Percentiles rank a stretch among this genome's conserved stretches.
Evolutionary conservation across 257 asterid genomes (phyloP).

Genomic region (Cordia subcordata): DNA sequence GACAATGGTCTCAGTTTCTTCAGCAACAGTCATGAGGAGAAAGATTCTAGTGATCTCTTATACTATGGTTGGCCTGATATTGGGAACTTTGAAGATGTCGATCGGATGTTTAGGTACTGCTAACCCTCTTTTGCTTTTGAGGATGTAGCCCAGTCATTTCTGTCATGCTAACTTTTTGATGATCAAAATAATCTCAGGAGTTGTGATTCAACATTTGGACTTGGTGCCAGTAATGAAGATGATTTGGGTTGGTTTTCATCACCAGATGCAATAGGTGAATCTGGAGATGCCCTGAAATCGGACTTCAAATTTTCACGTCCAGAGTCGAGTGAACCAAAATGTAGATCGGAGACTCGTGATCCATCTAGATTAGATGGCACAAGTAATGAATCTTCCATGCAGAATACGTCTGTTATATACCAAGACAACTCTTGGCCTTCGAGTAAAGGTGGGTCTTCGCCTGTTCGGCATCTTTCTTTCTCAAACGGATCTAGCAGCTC

Average conservation of each 20-base stretch:
- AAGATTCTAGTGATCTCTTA: conserved; percentile 56
- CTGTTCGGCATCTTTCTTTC: conserved; percentile 29
- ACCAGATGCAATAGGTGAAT: conserved; percentile 48
- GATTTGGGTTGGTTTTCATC: conserved; percentile 68
- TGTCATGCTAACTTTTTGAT: background rate
- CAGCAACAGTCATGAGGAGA: conserved; percentile 41
- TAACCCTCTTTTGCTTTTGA: conserved; percentile 11
- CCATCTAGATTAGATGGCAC: conserved; percentile 25
- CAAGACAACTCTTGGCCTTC: conserved; percentile 38
- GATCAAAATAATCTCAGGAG: conserved; percentile 36
- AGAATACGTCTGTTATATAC: conserved; percentile 25
- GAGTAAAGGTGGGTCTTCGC: conserved; percentile 34
- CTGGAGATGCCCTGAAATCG: conserved; percentile 35
- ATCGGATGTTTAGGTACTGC: conserved; percentile 65
- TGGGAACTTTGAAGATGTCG: conserved; percentile 83
- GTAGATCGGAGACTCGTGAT: conserved; percentile 27
- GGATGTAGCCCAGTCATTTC: background rate
- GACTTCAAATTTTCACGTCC: conserved; percentile 47
- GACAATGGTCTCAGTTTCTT: conserved; percentile 44
- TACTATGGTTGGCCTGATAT: conserved; percentile 76
- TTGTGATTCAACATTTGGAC: conserved; percentile 81
- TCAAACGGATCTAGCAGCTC: conserved; percentile 32
- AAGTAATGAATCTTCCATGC: conserved; percentile 27
- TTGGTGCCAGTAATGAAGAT: conserved; percentile 53
- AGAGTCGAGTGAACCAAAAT: conserved; percentile 31